These are phyloP conservation scores for Musa acuminata DNA, from an alignment of 176 grass and related monocot genomes.

Conservation along the genomic window DNA sequence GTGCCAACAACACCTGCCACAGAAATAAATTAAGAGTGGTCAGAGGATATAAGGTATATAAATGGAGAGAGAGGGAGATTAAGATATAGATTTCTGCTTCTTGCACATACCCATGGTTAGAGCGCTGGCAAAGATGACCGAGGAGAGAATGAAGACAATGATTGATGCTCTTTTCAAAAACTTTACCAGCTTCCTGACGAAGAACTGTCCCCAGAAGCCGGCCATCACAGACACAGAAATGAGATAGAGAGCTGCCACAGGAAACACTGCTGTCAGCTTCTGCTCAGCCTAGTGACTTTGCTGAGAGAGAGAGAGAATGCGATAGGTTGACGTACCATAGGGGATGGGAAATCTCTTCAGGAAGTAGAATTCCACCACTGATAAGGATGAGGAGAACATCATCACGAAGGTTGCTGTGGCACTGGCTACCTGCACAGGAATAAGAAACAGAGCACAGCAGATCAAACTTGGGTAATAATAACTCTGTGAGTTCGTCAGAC, in stretches of 20 bases:
- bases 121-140: slow-evolving; percentile 89
- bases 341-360: slow-evolving; percentile 78
- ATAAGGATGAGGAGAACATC: slow-evolving; percentile 99
- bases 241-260: slow-evolving; percentile 62
- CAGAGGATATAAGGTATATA: too few relatives aligned
- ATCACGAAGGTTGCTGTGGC: slow-evolving; percentile 97
- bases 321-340: slow-evolving; percentile 40
- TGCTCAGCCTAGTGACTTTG: background rate
- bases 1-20: slow-evolving; percentile 75
- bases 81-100: too few relatives aligned
- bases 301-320: background rate
- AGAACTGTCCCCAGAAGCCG: slow-evolving; percentile 89
- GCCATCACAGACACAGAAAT: slow-evolving; percentile 64
- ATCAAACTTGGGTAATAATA: too few relatives aligned
- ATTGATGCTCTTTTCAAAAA: slow-evolving; percentile 68
- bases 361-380: slow-evolving; percentile 92
- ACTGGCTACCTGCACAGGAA: slow-evolving; percentile 62
- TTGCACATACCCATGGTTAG: slow-evolving; percentile 74
- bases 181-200: slow-evolving; percentile 71
- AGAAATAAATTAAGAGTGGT: background rate
- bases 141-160: slow-evolving; percentile 90
- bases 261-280: background rate
- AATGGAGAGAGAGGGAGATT: background rate
- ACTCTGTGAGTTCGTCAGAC: too few relatives aligned
- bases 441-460: background rate